These are phyloP conservation scores for Mortierella sp. DNA, from an alignment of 371 early-diverging fungal genomes.

Conservation along the genomic window DNA sequence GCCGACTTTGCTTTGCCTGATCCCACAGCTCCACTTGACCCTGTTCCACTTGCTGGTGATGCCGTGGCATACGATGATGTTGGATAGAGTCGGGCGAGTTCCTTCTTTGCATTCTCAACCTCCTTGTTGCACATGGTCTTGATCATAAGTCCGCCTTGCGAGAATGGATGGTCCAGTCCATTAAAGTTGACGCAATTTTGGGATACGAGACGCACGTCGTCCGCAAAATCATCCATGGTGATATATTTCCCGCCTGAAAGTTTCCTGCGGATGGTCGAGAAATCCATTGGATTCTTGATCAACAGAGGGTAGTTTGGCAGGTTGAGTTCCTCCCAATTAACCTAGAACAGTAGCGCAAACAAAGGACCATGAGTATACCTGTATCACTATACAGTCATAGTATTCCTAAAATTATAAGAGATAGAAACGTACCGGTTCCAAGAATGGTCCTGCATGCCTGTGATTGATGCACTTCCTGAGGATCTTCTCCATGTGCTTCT, in stretches of 20 bases:
- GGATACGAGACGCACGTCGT: constrained; percentile 80
- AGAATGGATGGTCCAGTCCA: constrained; percentile 73
- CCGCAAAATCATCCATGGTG: constrained; percentile 70
- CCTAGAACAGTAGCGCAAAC: constrained; percentile 50
- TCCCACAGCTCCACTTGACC: background rate
- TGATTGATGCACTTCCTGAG: constrained; percentile 56
- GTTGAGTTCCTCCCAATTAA: constrained; percentile 80
- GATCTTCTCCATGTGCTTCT: constrained; percentile 52
- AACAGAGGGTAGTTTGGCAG: constrained; percentile 86
- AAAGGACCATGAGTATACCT: too few species aligned
- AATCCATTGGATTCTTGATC: constrained; percentile 93
- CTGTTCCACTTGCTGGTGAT: background rate
- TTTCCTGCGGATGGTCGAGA: constrained; percentile 77
- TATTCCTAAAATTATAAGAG: too few species aligned
- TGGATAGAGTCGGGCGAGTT: constrained; percentile 31
- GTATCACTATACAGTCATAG: too few species aligned
- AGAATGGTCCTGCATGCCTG: constrained; percentile 59
- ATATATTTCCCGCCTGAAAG: constrained; percentile 65
- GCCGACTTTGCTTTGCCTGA: constrained; percentile 13
- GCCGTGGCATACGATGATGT: constrained; percentile 18
- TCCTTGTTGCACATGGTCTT: constrained; percentile 67
- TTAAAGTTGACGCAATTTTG: constrained; percentile 94
- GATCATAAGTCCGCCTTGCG: constrained; percentile 66
- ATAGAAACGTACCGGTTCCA: constrained; percentile 59
- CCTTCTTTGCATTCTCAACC: constrained; percentile 52